A percentile compares a stretch with the other conserved stretches of the same genome.
These are phyloP conservation scores for Ananas comosus DNA, from an alignment of 176 grass and related monocot genomes.

Conservation along the genomic window DNA sequence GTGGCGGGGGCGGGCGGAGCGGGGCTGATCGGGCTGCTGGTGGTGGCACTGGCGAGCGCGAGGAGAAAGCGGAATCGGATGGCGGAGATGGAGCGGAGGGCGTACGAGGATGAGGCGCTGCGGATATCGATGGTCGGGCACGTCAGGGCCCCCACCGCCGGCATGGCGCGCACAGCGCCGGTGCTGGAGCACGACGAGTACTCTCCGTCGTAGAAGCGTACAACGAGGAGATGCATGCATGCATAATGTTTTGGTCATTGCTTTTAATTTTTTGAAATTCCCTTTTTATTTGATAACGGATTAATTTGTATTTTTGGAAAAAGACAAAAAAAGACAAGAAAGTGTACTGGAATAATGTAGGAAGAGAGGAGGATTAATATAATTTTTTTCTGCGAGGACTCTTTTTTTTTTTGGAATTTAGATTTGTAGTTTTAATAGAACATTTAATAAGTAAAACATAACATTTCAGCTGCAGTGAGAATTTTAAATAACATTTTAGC, in stretches of 20 bases:
- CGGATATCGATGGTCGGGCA: conserved; percentile 87
- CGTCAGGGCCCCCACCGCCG: conserved; percentile 76
- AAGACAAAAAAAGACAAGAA: too few species aligned
- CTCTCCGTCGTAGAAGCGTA: conserved; percentile 3
- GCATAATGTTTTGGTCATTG: not conserved
- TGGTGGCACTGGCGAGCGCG: conserved; percentile 49
- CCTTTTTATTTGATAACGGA: conserved; percentile 5
- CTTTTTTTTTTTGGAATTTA: too few species aligned
- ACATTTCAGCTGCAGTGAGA: too few species aligned
- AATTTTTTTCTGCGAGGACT: too few species aligned
- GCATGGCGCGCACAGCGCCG: conserved; percentile 61
- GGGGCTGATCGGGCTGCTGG: conserved; percentile 61
- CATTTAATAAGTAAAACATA: too few species aligned
- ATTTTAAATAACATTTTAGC: too few species aligned
- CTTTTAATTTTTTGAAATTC: too few species aligned
- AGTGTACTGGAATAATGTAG: too few species aligned
- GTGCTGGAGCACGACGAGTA: conserved; percentile 45
- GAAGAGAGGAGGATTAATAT: too few species aligned
- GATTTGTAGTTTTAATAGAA: too few species aligned
- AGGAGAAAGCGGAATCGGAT: conserved; percentile 48
- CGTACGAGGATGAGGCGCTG: conserved; percentile 82
- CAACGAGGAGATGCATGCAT: not conserved
- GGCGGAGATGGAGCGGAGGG: conserved; percentile 73
- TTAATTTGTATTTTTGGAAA: not conserved
- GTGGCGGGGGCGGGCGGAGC: conserved; percentile 48